These are phyloP conservation scores for Extremus antarcticus DNA, from an alignment of 495 filamentous ascomycete genomes.

Conservation along the genomic window DNA sequence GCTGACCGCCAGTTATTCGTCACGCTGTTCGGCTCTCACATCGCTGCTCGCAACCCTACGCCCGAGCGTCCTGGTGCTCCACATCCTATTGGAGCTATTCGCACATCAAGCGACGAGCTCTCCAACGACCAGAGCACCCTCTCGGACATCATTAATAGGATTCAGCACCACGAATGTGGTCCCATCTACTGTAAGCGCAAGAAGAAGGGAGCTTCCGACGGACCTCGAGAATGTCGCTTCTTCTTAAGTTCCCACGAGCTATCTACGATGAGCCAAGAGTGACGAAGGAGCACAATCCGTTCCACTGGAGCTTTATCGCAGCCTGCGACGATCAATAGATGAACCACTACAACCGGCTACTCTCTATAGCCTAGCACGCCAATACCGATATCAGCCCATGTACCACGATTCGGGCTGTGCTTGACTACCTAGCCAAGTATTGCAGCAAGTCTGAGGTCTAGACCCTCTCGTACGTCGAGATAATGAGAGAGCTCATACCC, in stretches of 20 bases:
- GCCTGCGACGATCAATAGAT: neutral
- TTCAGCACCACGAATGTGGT: neutral
- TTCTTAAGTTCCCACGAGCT: neutral
- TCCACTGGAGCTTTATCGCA: neutral
- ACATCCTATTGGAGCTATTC: no score
- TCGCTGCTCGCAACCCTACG: no score
- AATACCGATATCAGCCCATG: neutral
- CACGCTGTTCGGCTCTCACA: no score
- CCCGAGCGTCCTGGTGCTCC: no score
- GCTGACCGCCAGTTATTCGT: no score
- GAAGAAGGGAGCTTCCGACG: neutral
- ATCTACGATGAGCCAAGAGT: neutral
- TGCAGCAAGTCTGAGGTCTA: neutral
- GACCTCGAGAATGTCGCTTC: neutral
- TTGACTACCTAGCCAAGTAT: neutral
- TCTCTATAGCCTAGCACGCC: neutral
- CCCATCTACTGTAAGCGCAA: neutral
- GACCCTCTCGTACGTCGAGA: neutral
- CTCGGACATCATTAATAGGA: no score
- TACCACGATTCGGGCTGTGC: neutral
- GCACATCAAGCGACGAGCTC: no score
- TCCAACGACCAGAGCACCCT: no score
- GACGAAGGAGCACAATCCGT: neutral
- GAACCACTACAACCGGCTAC: neutral
- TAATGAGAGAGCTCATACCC: no score